Conservation (phyloP, 176 grass and related monocot species). For the Triticum urartu region DNA sequence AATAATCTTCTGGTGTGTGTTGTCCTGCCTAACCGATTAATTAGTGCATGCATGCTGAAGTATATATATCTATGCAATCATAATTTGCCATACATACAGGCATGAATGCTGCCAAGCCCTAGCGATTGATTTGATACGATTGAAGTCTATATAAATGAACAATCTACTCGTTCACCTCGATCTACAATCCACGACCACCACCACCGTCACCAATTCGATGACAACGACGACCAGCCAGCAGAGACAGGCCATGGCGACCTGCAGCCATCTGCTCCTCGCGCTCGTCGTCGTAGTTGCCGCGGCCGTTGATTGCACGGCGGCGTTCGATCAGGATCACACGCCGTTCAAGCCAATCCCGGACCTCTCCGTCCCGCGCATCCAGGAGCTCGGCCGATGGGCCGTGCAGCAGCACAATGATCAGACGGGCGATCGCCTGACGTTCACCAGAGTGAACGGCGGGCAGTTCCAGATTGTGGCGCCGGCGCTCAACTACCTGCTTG, state of each 20-base stretch:
- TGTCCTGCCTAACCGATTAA: no score
- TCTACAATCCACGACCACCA: no score
- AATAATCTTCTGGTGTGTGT: no score
- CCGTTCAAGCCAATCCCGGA: neutral
- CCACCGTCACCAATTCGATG: no score
- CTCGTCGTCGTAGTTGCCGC: neutral
- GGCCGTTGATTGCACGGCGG: neutral
- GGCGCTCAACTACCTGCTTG: neutral
- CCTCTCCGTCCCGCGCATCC: neutral
- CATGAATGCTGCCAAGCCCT: no score
- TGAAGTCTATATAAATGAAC: no score
- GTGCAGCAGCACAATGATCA: neutral
- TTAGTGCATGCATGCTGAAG: no score
- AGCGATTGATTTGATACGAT: no score
- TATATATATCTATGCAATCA: no score
- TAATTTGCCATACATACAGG: no score
- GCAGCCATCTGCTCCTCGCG: neutral
- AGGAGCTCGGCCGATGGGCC: neutral
- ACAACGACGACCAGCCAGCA: no score
- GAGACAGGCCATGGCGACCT: neutral
- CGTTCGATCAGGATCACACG: neutral
- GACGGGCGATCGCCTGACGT: neutral
- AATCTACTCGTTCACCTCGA: no score
- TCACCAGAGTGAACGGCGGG: neutral
- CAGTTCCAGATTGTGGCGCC: neutral